Percentiles rank a stretch among this genome's conserved stretches.
Evolutionary conservation across 441 rosid genomes (phyloP).

Genomic region (Omphalea diandra): DNA sequence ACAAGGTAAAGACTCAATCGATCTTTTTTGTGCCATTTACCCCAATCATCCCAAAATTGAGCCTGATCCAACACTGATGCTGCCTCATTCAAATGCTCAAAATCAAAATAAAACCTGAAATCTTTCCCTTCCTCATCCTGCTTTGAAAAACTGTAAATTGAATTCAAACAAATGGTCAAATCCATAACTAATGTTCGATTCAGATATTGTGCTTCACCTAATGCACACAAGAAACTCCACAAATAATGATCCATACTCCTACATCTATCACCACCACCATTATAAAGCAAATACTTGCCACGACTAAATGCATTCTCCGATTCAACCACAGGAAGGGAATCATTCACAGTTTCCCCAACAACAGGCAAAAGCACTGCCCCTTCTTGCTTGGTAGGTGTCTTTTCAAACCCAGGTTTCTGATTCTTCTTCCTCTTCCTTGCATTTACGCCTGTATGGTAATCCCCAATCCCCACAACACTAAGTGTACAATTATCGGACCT

Average conservation of each 20-base stretch:
- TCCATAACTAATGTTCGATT: constrained; percentile 89
- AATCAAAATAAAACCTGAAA: constrained; percentile 89
- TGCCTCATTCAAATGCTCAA: constrained; percentile 84
- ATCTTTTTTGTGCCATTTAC: constrained; percentile 64
- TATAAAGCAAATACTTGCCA: constrained; percentile 71
- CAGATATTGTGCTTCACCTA: constrained; percentile 91
- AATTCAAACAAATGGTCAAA: constrained; percentile 71
- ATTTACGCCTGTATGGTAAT: constrained; percentile 81
- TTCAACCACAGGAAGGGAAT: constrained; percentile 72
- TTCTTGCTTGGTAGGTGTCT: constrained; percentile 31
- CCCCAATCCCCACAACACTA: constrained; percentile 60
- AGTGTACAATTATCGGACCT: constrained; percentile 66
- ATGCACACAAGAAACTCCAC: constrained; percentile 94
- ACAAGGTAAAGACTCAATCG: constrained; percentile 55
- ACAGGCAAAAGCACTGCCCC: constrained; percentile 40
- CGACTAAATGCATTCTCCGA: constrained; percentile 64
- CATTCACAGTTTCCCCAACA: constrained; percentile 74
- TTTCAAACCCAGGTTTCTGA: constrained; percentile 67
- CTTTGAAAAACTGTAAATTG: constrained; percentile 62
- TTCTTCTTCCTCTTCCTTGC: constrained; percentile 87
- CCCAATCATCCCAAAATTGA: constrained; percentile 90
- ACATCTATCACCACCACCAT: constrained; percentile 87
- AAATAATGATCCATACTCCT: constrained; percentile 89
- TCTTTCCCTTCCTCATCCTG: constrained; percentile 93
- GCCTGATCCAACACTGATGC: constrained; percentile 83